Base-by-base conservation (phyloP, 2,329 filamentous ascomycete genomes). In the Drechslera avenae region DNA sequence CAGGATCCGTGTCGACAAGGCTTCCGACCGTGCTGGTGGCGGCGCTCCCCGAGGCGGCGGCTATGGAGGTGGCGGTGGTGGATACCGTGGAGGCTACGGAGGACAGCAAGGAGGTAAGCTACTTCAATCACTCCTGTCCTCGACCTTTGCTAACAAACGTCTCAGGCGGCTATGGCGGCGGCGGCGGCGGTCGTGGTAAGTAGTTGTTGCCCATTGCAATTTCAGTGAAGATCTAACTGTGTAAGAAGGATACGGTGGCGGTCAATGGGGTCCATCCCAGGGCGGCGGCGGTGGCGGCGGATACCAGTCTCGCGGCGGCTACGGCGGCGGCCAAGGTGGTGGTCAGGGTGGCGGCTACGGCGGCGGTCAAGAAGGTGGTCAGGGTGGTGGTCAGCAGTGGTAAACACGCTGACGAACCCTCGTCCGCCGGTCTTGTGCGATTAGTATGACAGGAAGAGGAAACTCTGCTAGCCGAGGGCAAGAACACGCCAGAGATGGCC, bases 1-100 rank as follows among this genome's bases (percentile, higher is more conserved):
- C 66, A 86, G 85, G 60, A 97, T 99, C 74, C 91, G 93, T 64
- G 93, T 99, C 60, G 93, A 97, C 79, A 96, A 92, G 76, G 94
- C 92, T 56, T 92, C 91, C 51, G 92, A 97, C 75, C 83, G 82
- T 45, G 83, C 85, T 45, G 79, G 80, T 43, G 80, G 83, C 45
- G 79, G 81, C 30, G 73, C 74, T 42, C 67, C 69, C 18, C 67
- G 72, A 44, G 67, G 74, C 21, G 72, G 73, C 19, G 64, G 67
- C 21, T 58, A 62, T 37, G 65, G 66, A 33, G 63, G 63, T 8
- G 68, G 68, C 17, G 66, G 66, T 10, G 69, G 62, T 21, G 60
- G 62, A 36, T 63, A 63, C 59, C 56, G 58, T 39, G 53, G 61
- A 47, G 61, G 60, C 30, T 62, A 62, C 31, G 61, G 61, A 32